Base-by-base conservation (phyloP, 805 yeast species). In the Candida ponderosae region DNA sequence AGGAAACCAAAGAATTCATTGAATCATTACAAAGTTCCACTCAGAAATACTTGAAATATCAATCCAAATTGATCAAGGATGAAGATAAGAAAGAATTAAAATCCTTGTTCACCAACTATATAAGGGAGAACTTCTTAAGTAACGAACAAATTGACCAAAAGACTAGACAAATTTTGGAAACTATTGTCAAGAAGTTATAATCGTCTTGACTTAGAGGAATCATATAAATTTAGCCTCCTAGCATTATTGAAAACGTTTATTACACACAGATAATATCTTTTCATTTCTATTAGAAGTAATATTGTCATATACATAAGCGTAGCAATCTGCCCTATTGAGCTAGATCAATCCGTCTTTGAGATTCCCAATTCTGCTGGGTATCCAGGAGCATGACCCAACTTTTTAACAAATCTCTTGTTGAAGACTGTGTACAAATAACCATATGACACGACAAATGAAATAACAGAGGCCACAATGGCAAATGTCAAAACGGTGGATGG, bases 21-120 rank as follows among this genome's bases (percentile, higher is more conserved):
- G 77, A 70, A 35, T 57, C 64, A 35, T 67, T 89, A 50, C 86
- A 84, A 59, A 66, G 70, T 18, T 68, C 88, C 16, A 82, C 87
- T 31, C 83, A 81, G 53, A 76, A 79, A 51, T 85, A 75, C 53
- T 63, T 74, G 44, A 81, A 86, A 8, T 78, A 76, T 52, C 68
- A 71, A 43, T 46, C 54, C 44, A 79, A 70, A 51, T 40, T 60
- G n/a, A 46, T 43, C 32, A 54, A 55, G 34, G 57, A 54, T 28
- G 54, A 50, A 15, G 45, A 57, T 36, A 59, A 60, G 33, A 55
- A 51, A 14, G 47, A 53, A 19, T 50, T 76, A 33, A 65, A 61
- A 37, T 43, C 44, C 3, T 42, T 49, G n/a, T 65, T 65, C 32
- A 57, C 55, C 33, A 53, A 45, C 4, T 40, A 29, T n/a, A 33